Evolutionary conservation across 208 protist genomes (phyloP).

Genomic region (Giardia duodenalis): DNA sequence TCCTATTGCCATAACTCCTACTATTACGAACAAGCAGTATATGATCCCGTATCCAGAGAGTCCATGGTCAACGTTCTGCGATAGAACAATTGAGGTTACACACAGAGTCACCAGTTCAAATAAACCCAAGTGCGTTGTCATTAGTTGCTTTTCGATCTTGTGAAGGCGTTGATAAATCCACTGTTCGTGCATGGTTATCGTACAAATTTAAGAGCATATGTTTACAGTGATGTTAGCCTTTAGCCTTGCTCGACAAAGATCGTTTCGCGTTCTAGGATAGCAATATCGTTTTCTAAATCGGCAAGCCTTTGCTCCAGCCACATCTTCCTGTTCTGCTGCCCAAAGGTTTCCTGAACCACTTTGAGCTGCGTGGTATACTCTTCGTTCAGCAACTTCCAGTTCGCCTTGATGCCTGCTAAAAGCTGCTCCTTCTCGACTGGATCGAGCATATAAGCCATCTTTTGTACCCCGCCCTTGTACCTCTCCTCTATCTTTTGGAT

Average conservation of each 20-base stretch:
- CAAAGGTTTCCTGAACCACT: neutral
- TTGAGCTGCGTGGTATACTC: neutral
- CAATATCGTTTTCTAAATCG: slow-evolving; percentile 19
- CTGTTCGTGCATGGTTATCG: no score
- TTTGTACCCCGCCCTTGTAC: neutral
- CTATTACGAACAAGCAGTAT: neutral
- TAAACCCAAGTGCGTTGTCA: neutral
- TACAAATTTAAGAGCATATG: no score
- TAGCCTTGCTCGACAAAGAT: slow-evolving; percentile 28
- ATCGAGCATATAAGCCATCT: neutral
- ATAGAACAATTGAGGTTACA: neutral
- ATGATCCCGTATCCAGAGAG: neutral
- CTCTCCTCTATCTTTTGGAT: neutral
- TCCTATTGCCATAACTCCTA: neutral
- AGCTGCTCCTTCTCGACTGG: neutral
- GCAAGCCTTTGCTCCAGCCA: slow-evolving; percentile 18
- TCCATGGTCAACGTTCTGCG: neutral
- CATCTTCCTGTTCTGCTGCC: neutral
- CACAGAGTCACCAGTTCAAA: neutral
- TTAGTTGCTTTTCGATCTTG: neutral
- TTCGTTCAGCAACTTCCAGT: neutral
- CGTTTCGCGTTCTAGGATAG: neutral
- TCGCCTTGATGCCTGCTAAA: neutral
- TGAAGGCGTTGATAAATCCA: neutral
- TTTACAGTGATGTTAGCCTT: no score